A percentile compares a stretch with the other conserved stretches of the same genome.
These are phyloP conservation scores for Hygrocybe coccinea DNA, from an alignment of 768 basidiomycete species.

Conservation along the genomic window DNA sequence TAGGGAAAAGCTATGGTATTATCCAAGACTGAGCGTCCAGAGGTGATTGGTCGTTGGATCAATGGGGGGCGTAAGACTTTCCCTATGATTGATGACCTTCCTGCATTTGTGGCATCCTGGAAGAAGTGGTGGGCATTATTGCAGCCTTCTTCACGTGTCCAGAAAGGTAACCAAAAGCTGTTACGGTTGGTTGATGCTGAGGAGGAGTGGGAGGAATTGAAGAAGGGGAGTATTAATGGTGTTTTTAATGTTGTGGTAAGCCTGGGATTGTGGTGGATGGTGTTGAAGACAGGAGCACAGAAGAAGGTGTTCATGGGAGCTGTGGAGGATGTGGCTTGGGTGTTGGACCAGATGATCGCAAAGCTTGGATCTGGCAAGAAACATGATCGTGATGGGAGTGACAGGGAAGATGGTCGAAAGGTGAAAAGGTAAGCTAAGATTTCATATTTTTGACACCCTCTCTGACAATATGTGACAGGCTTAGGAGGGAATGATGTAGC, in stretches of 20 bases:
- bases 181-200: neutral
- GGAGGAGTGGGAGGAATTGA: neutral
- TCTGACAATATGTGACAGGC: neutral
- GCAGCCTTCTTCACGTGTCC: neutral
- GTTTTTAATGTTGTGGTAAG: neutral
- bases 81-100: neutral
- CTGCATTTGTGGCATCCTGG: neutral
- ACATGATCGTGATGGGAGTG: neutral
- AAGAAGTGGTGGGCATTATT: neutral
- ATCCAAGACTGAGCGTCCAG: neutral
- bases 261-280: neutral
- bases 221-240: neutral
- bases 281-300: neutral
- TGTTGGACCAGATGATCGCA: neutral
- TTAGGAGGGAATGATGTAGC: too few species aligned
- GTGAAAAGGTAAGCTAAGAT: neutral
- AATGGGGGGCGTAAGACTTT: neutral
- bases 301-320: neutral
- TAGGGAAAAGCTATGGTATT: neutral
- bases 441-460: neutral
- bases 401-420: too few species aligned
- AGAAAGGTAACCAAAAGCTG: neutral
- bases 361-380: neutral
- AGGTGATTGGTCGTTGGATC: neutral
- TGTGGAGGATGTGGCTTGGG: neutral